These are phyloP conservation scores for Paracorniculantispora psalliotae DNA, from an alignment of 2,329 filamentous ascomycete genomes.

Conservation along the genomic window DNA sequence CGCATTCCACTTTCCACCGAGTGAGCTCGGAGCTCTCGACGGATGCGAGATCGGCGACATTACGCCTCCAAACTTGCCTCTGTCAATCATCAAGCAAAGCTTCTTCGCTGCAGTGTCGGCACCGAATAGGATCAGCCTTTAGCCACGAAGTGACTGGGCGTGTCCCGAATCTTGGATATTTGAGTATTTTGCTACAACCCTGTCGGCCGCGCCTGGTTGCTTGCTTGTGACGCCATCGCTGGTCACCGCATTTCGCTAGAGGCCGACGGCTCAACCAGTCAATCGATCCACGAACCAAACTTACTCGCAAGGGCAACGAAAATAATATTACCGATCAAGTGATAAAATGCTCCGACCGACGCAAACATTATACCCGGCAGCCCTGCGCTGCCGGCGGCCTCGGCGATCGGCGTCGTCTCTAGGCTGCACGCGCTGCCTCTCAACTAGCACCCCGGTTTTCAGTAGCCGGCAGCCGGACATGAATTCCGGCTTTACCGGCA, in stretches of 20 bases:
- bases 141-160: not conserved
- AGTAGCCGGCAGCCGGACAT: constrained; percentile 43
- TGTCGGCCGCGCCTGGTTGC: not conserved
- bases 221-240: not conserved
- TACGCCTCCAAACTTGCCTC: not conserved
- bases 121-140: not conserved
- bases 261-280: not conserved
- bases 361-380: not conserved
- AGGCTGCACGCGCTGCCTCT: constrained; percentile 22
- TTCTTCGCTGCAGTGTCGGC: too few species aligned
- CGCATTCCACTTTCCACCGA: constrained; percentile 10
- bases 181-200: not conserved
- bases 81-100: not conserved
- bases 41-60: constrained; percentile 5
- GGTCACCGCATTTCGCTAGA: not conserved
- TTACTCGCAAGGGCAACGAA: not conserved
- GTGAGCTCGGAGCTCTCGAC: constrained; percentile 11
- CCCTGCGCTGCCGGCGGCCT: not conserved
- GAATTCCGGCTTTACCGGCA: constrained; percentile 54
- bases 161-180: not conserved
- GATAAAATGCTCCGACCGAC: constrained; percentile 4
- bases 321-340: not conserved
- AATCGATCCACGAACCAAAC: not conserved
- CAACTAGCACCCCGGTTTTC: constrained; percentile 19
- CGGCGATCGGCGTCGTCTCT: not conserved